Evolutionary conservation across 1,139 yeast species (phyloP).

Genomic region (Meyerozyma elateridarum): DNA sequence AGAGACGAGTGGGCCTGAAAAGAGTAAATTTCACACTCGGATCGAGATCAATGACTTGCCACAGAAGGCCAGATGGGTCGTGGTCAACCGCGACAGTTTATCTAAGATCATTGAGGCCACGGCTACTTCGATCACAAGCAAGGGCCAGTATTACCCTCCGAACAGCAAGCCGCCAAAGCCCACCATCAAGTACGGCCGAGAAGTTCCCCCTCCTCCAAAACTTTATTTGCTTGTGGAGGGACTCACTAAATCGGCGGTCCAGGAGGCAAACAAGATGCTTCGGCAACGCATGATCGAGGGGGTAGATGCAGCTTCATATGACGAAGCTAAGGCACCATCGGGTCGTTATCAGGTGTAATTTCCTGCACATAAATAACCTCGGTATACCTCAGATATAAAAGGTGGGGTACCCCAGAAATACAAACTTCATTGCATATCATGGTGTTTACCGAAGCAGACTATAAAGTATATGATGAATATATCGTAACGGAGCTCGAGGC

Average conservation of each 20-base stretch:
- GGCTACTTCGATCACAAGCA: slow-evolving; percentile 74
- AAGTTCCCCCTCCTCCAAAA: slow-evolving; percentile 60
- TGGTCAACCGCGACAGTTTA: slow-evolving; percentile 65
- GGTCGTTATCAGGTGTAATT: slow-evolving; percentile 37
- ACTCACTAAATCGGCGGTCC: slow-evolving; percentile 57
- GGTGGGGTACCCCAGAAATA: too few relatives aligned
- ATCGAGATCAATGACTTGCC: slow-evolving; percentile 84
- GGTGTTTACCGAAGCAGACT: slow-evolving; percentile 33
- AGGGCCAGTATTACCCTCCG: slow-evolving; percentile 73
- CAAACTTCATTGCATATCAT: too few relatives aligned
- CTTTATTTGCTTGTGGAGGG: slow-evolving; percentile 80
- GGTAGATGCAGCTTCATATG: slow-evolving; percentile 40
- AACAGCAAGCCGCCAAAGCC: slow-evolving; percentile 43
- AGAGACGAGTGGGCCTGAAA: slow-evolving; percentile 62
- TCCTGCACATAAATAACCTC: too few relatives aligned
- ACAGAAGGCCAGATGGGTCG: slow-evolving; percentile 78
- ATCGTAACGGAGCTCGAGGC: slow-evolving; percentile 37
- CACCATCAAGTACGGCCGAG: slow-evolving; percentile 21
- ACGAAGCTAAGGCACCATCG: slow-evolving; percentile 32
- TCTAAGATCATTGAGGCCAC: slow-evolving; percentile 67
- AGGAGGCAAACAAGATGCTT: slow-evolving; percentile 60
- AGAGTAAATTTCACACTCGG: slow-evolving; percentile 62
- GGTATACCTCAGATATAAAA: too few relatives aligned
- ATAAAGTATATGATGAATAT: slow-evolving; percentile 32
- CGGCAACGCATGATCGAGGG: slow-evolving; percentile 61